These are phyloP conservation scores for Aspergillus ibericus DNA, from an alignment of 2,329 filamentous ascomycete species.

Conservation along the genomic window DNA sequence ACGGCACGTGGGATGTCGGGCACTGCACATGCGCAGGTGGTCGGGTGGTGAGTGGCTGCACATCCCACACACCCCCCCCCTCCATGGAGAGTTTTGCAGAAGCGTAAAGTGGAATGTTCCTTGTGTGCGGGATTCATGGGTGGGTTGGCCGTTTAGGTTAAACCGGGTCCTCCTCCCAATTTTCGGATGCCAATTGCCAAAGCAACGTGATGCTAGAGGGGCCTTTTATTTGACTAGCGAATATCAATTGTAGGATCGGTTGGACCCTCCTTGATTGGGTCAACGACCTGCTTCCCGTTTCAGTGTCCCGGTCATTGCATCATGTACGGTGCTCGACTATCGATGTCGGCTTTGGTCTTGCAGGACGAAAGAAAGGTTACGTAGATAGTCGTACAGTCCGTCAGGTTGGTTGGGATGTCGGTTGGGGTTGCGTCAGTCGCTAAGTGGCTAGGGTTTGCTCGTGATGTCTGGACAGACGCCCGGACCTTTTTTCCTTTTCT, in stretches of 20 bases:
- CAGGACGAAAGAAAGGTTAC: background rate
- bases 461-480: background rate
- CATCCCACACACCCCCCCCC: too few relatives aligned
- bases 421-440: background rate
- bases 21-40: slow-evolving; percentile 3
- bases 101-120: background rate
- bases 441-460: background rate
- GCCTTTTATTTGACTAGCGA: slow-evolving; percentile 1
- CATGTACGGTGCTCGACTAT: background rate
- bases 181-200: background rate
- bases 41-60: background rate
- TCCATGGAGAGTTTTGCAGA: background rate
- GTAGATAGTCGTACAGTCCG: background rate
- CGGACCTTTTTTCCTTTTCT: background rate
- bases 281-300: background rate
- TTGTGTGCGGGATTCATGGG: background rate
- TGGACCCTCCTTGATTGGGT: background rate
- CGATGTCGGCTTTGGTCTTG: background rate
- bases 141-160: background rate
- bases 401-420: background rate
- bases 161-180: background rate
- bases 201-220: background rate
- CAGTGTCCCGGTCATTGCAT: background rate
- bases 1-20: slow-evolving; percentile 17
- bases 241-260: background rate